Conservation (phyloP, 768 basidiomycete genomes). For the Cubamyces sp. region DNA sequence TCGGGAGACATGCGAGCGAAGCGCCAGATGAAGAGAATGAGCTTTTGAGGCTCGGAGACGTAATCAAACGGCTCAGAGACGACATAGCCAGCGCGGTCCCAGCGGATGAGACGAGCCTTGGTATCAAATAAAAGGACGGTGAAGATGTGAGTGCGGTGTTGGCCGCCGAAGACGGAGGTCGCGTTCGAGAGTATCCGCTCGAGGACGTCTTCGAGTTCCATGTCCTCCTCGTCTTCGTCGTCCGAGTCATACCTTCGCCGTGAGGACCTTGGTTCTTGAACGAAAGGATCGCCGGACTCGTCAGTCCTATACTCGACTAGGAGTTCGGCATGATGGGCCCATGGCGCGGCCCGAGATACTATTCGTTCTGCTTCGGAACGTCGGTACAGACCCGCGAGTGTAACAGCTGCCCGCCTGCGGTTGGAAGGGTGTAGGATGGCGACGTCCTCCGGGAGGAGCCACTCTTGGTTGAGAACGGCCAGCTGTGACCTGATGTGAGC, state of each 20-base stretch:
- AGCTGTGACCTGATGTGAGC: no score
- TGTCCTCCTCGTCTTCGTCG: background rate
- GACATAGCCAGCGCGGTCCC: conserved; percentile 6
- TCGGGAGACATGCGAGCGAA: background rate
- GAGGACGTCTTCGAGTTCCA: background rate
- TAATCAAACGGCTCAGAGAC: conserved; percentile 14
- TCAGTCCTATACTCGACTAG: no score
- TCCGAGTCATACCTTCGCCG: background rate
- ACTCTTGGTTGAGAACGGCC: no score
- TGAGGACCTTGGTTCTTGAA: no score
- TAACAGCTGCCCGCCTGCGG: background rate
- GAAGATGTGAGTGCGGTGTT: conserved; percentile 11
- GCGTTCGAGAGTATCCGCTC: background rate
- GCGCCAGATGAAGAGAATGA: conserved; percentile 6
- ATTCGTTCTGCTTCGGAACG: background rate
- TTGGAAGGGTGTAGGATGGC: no score
- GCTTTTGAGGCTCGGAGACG: background rate
- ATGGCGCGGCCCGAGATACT: no score
- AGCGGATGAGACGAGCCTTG: conserved; percentile 8
- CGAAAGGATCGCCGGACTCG: no score
- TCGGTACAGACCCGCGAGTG: background rate
- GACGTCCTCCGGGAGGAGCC: no score
- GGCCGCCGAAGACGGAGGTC: background rate
- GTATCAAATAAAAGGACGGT: conserved; percentile 4
- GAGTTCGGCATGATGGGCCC: no score